Percentiles rank a stretch among this genome's conserved stretches.
phyloP scores from a whole-genome alignment of 768 basidiomycete species.

The Pisolithus microcarpus region DNA sequence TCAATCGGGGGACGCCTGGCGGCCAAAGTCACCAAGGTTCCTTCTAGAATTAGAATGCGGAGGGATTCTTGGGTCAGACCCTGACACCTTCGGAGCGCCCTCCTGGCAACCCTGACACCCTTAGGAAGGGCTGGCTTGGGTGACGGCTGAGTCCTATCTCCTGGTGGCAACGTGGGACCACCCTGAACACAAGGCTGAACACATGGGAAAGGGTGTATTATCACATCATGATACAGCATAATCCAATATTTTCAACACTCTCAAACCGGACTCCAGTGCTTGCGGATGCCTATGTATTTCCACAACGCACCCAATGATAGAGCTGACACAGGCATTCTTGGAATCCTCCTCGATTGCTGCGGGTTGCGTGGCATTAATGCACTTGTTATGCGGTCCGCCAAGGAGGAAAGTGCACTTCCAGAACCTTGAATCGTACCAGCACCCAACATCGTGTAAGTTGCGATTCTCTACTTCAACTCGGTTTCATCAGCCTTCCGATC shows the following conservation, averaged over 20 bases:
- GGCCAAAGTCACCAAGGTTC: background rate
- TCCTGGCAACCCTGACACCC: conserved; percentile 3
- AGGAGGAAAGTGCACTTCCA: too few species aligned
- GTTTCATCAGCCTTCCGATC: too few species aligned
- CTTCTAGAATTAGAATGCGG: background rate
- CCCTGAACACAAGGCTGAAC: conserved; percentile 16
- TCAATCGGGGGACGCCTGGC: conserved; percentile 9
- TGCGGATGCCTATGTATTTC: background rate
- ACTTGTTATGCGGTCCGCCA: too few species aligned
- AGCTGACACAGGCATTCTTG: background rate
- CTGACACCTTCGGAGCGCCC: conserved; percentile 9
- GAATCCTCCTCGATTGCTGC: too few species aligned
- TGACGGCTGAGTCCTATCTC: conserved; percentile 13
- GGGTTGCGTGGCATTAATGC: too few species aligned
- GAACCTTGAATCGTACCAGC: too few species aligned
- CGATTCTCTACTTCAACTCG: too few species aligned
- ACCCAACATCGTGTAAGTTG: too few species aligned
- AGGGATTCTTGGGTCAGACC: conserved; percentile 17
- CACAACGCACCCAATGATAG: background rate
- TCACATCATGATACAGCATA: too few species aligned
- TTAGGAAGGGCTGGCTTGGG: conserved; percentile 11
- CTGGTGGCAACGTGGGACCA: conserved; percentile 23
- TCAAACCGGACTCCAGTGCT: background rate
- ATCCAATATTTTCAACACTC: background rate
- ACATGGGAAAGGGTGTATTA: conserved; percentile 3